Evolutionary conservation across 306 rosid genomes (phyloP).

Genomic region (Begonia fuchsioides): DNA sequence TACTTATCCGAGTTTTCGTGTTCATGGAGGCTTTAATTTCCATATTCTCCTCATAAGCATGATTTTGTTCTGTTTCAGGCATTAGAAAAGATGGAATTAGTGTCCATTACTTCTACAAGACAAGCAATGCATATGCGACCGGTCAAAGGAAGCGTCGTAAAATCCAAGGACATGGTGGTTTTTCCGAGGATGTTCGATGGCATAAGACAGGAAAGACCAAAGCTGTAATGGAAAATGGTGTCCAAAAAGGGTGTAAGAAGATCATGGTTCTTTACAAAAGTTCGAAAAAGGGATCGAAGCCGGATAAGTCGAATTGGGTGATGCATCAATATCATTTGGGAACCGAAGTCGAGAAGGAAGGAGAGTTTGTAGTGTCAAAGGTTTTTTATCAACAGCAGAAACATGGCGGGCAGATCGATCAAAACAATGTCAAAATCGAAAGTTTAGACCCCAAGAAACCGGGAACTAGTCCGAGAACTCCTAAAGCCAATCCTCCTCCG

Average conservation of each 20-base stretch:
- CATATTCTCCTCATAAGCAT: neutral
- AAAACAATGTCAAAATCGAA: conserved; percentile 12
- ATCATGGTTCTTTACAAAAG: conserved; percentile 51
- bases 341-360: conserved; percentile 36
- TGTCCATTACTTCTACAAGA: conserved; percentile 49
- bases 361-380: conserved; percentile 45
- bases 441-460: conserved; percentile 19
- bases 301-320: conserved; percentile 51
- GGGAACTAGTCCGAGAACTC: conserved; percentile 60
- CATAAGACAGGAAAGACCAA: conserved; percentile 65
- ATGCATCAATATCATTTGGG: conserved; percentile 66
- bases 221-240: conserved; percentile 29
- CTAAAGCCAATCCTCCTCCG: conserved; percentile 44
- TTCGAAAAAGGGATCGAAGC: conserved; percentile 24
- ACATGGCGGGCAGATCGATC: conserved; percentile 14
- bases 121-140: conserved; percentile 52
- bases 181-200: conserved; percentile 50
- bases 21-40: neutral
- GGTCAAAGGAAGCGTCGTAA: conserved; percentile 61
- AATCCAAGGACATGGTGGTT: conserved; percentile 25
- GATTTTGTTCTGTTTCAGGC: conserved; percentile 19
- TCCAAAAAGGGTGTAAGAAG: conserved; percentile 48
- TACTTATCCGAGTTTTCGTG: neutral
- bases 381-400: conserved; percentile 42
- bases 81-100: conserved; percentile 52